Base-by-base conservation (phyloP, 352 stramenopile species). In the Pythium grandisporangium region DNA sequence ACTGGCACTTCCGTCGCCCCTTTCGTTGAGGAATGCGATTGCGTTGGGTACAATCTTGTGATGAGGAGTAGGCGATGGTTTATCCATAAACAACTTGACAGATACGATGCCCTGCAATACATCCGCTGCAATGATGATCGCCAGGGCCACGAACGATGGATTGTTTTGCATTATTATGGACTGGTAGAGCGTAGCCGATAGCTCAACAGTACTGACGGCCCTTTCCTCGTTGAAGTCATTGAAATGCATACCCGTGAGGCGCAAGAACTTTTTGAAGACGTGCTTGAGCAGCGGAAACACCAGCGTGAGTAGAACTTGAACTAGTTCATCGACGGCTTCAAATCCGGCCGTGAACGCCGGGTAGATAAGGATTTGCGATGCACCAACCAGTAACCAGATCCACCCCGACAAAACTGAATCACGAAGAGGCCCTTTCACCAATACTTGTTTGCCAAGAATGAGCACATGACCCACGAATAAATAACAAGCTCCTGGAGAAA, bases 131-230 rank as follows among this genome's bases (percentile, higher is more conserved):
- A 42, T 42, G 21, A 42, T 29, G 37, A 26, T 29, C 7, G 37
- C 20, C 8, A 16, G 24, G 12, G 37, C 21, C 8, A 42, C 10
- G 6, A 25, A 10, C 10, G 37, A 42, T 21, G 19, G 37, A 6
- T 16, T 30, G 21, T 20, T 42, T 21, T 42, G 37, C 19, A 42
- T 25, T 16, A 42, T 13, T 21, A 42, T 24, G 20, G 37, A 42
- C 17, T 42, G 37, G 37, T 42, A 42, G 8, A 42, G 19, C 8
- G 37, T 29, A 16, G 37, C 37, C 1, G 37, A 24, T 16, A 42
- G 24, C 37, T 42, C 37, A 20, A 42, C 37, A 11, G 16, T 20
- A 6, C 10, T 30, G n/a, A 42, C 37, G 6, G 19, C 37, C 19
- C 24, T 29, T 21, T 42, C 37, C 12, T n/a, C 22, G 14, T 29